These are phyloP conservation scores for Waitea zeae DNA, from an alignment of 1,284 basidiomycete species.

Conservation along the genomic window DNA sequence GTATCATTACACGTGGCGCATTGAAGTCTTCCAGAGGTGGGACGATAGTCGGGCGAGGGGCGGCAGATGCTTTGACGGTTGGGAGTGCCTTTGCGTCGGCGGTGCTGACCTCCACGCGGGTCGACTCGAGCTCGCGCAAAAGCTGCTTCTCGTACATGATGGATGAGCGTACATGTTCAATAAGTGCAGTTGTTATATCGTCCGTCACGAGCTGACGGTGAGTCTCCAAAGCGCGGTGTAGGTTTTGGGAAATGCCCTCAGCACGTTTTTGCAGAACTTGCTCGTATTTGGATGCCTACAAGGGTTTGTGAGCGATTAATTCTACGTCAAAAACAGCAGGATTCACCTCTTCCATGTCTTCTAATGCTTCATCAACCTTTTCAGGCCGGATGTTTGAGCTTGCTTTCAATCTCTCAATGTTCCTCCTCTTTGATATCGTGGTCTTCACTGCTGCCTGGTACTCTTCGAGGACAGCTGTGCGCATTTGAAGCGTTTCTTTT, in stretches of 20 bases:
- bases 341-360: slow-evolving; percentile 82
- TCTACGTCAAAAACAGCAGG: background rate
- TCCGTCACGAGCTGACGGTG: slow-evolving; percentile 79
- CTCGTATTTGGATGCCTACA: slow-evolving; percentile 76
- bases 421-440: slow-evolving; percentile 78
- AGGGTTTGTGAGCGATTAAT: slow-evolving; percentile 7
- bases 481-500: slow-evolving; percentile 79
- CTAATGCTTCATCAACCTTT: slow-evolving; percentile 82
- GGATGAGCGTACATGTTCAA: slow-evolving; percentile 81
- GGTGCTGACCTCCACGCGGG: slow-evolving; percentile 55
- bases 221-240: slow-evolving; percentile 67
- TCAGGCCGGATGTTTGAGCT: slow-evolving; percentile 75
- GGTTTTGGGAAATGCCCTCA: slow-evolving; percentile 79
- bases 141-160: slow-evolving; percentile 84
- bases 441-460: slow-evolving; percentile 82
- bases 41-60: slow-evolving; percentile 40
- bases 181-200: slow-evolving; percentile 71
- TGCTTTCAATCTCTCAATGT: slow-evolving; percentile 81
- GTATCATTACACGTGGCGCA: no score
- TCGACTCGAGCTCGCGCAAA: slow-evolving; percentile 74
- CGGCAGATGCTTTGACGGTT: slow-evolving; percentile 24
- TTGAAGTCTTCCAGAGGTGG: slow-evolving; percentile 53
- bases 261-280: slow-evolving; percentile 65
- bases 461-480: slow-evolving; percentile 80
- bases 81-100: slow-evolving; percentile 54